Conservation (phyloP, 106 monocot species). For the Dendrobium chrysotoxum region DNA sequence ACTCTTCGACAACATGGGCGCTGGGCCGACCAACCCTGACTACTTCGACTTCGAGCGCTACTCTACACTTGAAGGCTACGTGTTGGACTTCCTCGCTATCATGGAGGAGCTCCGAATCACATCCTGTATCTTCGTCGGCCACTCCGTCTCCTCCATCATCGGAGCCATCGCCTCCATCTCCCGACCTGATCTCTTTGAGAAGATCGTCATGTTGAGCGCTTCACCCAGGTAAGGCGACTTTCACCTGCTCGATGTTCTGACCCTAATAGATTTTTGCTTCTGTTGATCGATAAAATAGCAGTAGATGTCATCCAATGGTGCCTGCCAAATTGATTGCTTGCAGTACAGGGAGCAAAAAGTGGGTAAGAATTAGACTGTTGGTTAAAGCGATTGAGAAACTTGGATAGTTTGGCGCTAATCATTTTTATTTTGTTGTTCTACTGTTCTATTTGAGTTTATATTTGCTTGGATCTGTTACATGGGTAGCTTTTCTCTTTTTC, state of each 20-base stretch:
- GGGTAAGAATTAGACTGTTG: not conserved
- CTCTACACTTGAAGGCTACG: slow-evolving; percentile 81
- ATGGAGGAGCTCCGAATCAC: slow-evolving; percentile 52
- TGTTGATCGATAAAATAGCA: not conserved
- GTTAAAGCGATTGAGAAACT: not conserved
- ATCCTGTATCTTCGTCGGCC: slow-evolving; percentile 80
- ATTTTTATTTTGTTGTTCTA: not conserved
- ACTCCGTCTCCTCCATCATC: slow-evolving; percentile 85
- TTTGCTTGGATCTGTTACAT: not conserved
- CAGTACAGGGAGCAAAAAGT: not conserved
- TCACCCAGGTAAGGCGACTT: slow-evolving; percentile 59
- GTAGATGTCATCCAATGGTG: not conserved
- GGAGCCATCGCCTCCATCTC: slow-evolving; percentile 83
- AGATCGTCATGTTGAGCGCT: slow-evolving; percentile 75
- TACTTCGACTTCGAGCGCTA: slow-evolving; percentile 99
- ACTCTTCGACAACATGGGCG: slow-evolving; percentile 98
- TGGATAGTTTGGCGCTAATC: not conserved
- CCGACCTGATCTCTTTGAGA: slow-evolving; percentile 84
- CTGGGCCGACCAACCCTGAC: slow-evolving; percentile 95
- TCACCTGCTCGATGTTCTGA: not conserved
- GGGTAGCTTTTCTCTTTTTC: not conserved
- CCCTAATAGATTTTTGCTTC: not conserved
- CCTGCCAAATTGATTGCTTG: not conserved
- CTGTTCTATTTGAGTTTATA: not conserved
- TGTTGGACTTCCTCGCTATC: slow-evolving; percentile 80